Conservation (phyloP, 2,329 filamentous ascomycete genomes). For the Ascochyta viciae-villosae region DNA sequence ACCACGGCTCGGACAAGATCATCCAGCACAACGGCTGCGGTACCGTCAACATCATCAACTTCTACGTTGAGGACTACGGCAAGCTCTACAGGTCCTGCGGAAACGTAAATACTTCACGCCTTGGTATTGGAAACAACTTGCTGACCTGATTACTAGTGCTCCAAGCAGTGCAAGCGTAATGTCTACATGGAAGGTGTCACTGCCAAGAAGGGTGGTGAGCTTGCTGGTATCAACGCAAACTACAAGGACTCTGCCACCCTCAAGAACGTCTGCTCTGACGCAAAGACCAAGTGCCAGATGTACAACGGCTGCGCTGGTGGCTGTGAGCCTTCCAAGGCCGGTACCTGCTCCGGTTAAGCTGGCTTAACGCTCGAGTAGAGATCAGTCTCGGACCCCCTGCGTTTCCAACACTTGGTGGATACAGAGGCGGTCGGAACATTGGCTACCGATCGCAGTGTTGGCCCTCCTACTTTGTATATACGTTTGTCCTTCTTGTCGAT, state of each 20-base stretch:
- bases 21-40: conserved; percentile 52
- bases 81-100: conserved; percentile 57
- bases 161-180: conserved; percentile 54
- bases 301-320: conserved; percentile 38
- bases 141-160: conserved; percentile 33
- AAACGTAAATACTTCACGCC: conserved; percentile 26
- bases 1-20: conserved; percentile 48
- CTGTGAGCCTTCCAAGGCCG: conserved; percentile 37
- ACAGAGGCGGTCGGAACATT: background rate
- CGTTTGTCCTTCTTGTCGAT: background rate
- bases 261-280: conserved; percentile 36
- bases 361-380: background rate
- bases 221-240: conserved; percentile 59
- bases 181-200: conserved; percentile 53
- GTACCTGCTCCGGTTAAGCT: conserved; percentile 31
- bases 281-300: conserved; percentile 35
- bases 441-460: background rate
- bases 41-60: conserved; percentile 46
- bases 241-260: conserved; percentile 56
- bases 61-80: conserved; percentile 44
- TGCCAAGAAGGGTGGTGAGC: conserved; percentile 50
- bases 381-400: background rate
- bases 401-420: background rate
- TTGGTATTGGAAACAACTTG: background rate
- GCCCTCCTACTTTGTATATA: background rate